Base-by-base conservation (phyloP, 192 early-diverging fungal genomes). In the Spizellomyces punctatus region DNA sequence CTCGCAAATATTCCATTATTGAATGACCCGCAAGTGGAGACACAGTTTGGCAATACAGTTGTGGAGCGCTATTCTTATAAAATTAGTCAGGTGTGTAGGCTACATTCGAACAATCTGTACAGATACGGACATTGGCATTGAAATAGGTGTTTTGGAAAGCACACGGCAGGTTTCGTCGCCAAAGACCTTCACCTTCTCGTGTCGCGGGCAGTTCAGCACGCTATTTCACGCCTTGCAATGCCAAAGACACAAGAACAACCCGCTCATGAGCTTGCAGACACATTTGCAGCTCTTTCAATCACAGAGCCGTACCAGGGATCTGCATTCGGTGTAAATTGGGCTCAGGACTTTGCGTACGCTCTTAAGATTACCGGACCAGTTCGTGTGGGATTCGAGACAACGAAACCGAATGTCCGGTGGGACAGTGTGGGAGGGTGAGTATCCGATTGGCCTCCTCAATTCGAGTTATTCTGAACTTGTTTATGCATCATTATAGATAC, bases 401-500 rank as follows among this genome's bases (percentile, higher is more conserved):
- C 4, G 61, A 89, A 59, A 83, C 85, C 19, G 62, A 78, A 27
- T 69, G 72, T 74, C 54, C 65, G 42, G 9, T 94, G 90, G 90
- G 57, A 80, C 6, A 83, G 84, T 42, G 86, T 94, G 67, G 91
- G 93, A 44, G 95, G 95, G 85, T 90, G 81, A 54, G 61, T 49
- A 65, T 17, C 44, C 8, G 4, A 36, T 36, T 36, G 27, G 27
- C 27, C 27, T 36, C 1, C 27, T 36, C 1, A 36, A 36, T 36
- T 36, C 27, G 27, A 36, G 27, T 36, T 36, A 3, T 42, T 7
- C 63, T 46, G 36, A 62, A n/a, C 14, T 58, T 8, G 65, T 3
- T 43, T 6, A 58, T 56, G 10, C 21, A n/a, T 55, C 41, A 22
- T 50, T 27, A 8, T 55, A 88, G 86, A 17, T 96, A 94, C 67